Evolutionary conservation across 2,329 filamentous ascomycete genomes (phyloP), one percentile per base, ranked within the genome.

Genomic region (Nothomitra cinnamomea): DNA sequence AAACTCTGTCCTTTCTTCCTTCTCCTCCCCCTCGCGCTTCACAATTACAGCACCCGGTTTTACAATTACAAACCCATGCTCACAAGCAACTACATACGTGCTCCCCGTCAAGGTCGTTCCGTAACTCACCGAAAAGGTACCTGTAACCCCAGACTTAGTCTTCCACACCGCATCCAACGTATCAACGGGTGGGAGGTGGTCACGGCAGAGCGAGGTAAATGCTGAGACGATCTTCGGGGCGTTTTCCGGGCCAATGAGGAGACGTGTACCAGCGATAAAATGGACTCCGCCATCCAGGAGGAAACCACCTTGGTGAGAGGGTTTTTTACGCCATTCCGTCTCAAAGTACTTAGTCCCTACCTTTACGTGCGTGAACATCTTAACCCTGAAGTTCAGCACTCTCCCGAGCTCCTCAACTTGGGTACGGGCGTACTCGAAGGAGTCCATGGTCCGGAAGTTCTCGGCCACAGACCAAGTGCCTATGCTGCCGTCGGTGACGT

Each of bases 211-310:
- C 19, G 66, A 64, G 0, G 73, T 72, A 43, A 73, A 74, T 1
- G 76, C 75, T 8, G 70, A 71, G 1, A 75, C 60, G 21, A 63
- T 65, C 2, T 67, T 64, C 38, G 71, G 62, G 1, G 67, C 66
- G 45, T 72, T 69, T 4, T 68, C 61, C 1, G 64, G 55, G 41
- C 72, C 66, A 3, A 79, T 63, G 54, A 79, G 60, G 41, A 74
- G 57, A 21, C 77, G 66, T 38, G 75, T 67, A 1, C 65, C 74
- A 24, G 77, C 76, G 32, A 75, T 62, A 55, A 73, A 73, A 58
- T 80, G 77, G 15, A 80, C 72, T 1, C 77, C 77, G 2, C 73
- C 76, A 55, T 80, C 77, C 1, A 80, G 68, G 47, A 80, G 58
- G 56, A 79, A 79, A 0, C 77, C 77, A 19, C 77, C 77, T 60